Evolutionary conservation across 768 basidiomycete species (phyloP), one percentile per base, ranked within the genome.

Genomic region (Calocybe indica): DNA sequence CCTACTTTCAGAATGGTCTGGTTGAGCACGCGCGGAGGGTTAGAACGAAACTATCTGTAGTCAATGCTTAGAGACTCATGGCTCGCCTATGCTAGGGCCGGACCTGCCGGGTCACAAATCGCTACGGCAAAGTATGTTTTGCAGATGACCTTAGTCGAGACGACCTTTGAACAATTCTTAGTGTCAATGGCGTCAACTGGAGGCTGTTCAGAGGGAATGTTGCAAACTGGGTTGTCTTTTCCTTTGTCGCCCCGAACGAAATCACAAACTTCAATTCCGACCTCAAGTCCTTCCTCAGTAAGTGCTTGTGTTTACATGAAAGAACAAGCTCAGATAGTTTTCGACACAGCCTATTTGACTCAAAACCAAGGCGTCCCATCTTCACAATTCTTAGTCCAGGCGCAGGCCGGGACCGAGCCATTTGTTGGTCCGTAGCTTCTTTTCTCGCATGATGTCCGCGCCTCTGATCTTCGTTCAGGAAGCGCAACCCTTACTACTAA

Each of bases 351-450:
- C 14, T 68, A 57, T 56, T 59, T 68, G 7, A 50, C 55, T 22
- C 43, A 43, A 8, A 64, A 58, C 44, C 58, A 68, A 44, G 63
- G 62, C n/a, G 61, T 68, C 1, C 54, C 64, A n/a, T 58, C 62
- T 9, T 62, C 54, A 30, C 61, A 66, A 33, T 64, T 60, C 53
- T 49, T 68, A 15, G 66, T 68, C 6, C 66, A 68, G 46, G 63
- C 64, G 1, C 66, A 68, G 46, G 59, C 62, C 15, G 66, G 66
- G 40, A 66, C 66, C 1, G 66, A 68, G 49, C 63, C 64, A 9
- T 68, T 68, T 46, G n/a, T n/a, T n/a, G n/a, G n/a, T n/a, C n/a
- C n/a, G n/a, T n/a, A n/a, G n/a, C n/a, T n/a, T n/a, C n/a, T n/a
- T n/a, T n/a, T n/a, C n/a, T n/a, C n/a, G n/a, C n/a, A n/a, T n/a